A percentile compares a stretch with the other conserved stretches of the same genome.
Conservation (phyloP, 139 green algal species). For the Chlamydomonas sp. region DNA sequence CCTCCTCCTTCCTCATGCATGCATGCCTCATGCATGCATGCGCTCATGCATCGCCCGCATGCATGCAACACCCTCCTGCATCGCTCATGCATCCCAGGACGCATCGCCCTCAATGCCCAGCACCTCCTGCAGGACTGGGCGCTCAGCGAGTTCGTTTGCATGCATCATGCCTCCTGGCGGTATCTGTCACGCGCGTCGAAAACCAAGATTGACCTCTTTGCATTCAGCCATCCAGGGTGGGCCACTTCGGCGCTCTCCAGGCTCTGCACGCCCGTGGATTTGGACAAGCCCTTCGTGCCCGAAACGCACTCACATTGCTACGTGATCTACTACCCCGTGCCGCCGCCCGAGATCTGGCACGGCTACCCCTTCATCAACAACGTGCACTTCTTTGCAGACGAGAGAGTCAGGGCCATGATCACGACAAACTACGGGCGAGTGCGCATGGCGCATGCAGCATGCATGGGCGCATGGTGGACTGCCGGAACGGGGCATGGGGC, state of each 20-base stretch:
- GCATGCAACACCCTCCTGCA: too few species aligned
- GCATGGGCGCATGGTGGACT: too few species aligned
- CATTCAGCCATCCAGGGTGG: slow-evolving; percentile 6
- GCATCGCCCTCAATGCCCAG: too few species aligned
- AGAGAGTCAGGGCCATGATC: not conserved
- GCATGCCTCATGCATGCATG: too few species aligned
- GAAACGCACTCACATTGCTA: not conserved
- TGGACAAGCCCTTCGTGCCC: not conserved
- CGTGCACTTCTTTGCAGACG: slow-evolving; percentile 22
- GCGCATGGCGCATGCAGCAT: too few species aligned
- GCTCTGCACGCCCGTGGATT: slow-evolving; percentile 1
- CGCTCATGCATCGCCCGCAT: too few species aligned
- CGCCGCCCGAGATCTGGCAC: slow-evolving; percentile 11
- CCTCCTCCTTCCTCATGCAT: too few species aligned
- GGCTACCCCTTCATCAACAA: slow-evolving; percentile 26
- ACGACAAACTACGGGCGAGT: slow-evolving; percentile 5
- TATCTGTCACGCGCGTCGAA: not conserved
- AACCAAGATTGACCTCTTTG: slow-evolving; percentile 3
- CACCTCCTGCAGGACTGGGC: too few species aligned
- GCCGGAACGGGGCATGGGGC: too few species aligned
- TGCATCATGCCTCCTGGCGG: not conserved
- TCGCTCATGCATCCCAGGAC: too few species aligned
- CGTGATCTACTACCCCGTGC: slow-evolving; percentile 6
- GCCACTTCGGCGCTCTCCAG: slow-evolving; percentile 4
- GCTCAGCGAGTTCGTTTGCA: slow-evolving; percentile 1